Conservation (phyloP, 1,284 basidiomycete genomes). For the Irpex lacteus region DNA sequence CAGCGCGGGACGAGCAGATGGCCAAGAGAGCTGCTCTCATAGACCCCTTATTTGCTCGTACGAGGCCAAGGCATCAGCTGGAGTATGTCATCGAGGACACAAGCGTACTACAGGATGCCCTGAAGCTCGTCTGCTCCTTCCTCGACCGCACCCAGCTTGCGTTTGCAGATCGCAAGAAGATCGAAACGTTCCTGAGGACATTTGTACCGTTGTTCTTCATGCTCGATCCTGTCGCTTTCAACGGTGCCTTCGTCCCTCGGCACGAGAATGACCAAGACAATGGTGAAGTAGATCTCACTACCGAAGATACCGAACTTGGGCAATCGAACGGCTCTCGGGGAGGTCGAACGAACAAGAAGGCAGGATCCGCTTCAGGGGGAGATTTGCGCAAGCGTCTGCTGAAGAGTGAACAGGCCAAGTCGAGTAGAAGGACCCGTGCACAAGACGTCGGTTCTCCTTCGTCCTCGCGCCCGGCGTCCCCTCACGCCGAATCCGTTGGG, state of each 20-base stretch:
- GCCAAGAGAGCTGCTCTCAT: constrained; percentile 75
- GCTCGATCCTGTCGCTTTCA: constrained; percentile 69
- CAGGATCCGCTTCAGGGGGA: constrained; percentile 36
- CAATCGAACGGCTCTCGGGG: constrained; percentile 35
- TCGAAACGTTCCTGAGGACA: constrained; percentile 82
- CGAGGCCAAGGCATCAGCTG: constrained; percentile 75
- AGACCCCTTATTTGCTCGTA: constrained; percentile 74
- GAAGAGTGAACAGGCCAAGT: constrained; percentile 79
- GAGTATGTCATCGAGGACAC: constrained; percentile 79
- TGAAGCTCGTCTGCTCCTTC: constrained; percentile 90
- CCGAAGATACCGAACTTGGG: constrained; percentile 49
- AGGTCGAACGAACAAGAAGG: constrained; percentile 38
- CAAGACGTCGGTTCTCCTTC: constrained; percentile 38
- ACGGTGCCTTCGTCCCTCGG: constrained; percentile 57
- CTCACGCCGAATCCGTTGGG: constrained; percentile 27
- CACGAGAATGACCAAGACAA: constrained; percentile 47
- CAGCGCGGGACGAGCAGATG: constrained; percentile 82
- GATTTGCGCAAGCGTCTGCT: constrained; percentile 73
- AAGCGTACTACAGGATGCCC: constrained; percentile 77
- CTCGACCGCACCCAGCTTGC: constrained; percentile 85
- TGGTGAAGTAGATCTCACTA: constrained; percentile 44
- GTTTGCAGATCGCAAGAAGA: constrained; percentile 71
- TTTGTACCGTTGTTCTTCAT: constrained; percentile 77
- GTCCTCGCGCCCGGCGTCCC: constrained; percentile 56
- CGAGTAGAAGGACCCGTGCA: constrained; percentile 54